Evolutionary conservation across 208 protist genomes (phyloP).

Genomic region (Acanthamoeba castellanii): DNA sequence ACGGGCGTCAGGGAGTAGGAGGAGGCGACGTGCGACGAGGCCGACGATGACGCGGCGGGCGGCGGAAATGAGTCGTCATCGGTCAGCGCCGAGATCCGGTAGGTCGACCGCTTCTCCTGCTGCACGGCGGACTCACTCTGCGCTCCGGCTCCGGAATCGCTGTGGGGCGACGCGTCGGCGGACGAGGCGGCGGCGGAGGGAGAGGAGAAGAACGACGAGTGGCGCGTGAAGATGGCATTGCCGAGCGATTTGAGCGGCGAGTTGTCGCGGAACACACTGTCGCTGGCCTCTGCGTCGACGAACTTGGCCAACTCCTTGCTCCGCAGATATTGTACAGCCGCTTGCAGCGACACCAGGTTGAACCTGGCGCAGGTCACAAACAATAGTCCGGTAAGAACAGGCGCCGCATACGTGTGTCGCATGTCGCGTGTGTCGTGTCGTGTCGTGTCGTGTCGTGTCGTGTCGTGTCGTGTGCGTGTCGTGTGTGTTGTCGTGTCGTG

Average conservation of each 20-base stretch:
- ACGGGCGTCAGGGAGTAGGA: not conserved
- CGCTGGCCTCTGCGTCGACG: not conserved
- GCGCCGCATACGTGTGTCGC: too few relatives aligned
- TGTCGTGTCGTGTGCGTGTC: too few relatives aligned
- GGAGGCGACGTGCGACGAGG: not conserved
- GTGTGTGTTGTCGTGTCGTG: too few relatives aligned
- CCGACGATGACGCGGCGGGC: not conserved
- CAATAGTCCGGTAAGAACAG: too few relatives aligned
- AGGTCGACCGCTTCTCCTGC: not conserved
- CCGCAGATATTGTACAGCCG: conserved; percentile 51
- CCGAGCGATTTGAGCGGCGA: conserved; percentile 24
- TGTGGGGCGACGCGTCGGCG: not conserved
- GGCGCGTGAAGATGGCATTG: not conserved
- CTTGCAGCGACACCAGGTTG: conserved; percentile 54
- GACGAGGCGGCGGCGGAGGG: not conserved
- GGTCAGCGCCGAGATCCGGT: not conserved
- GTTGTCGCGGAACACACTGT: not conserved
- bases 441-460: too few relatives aligned
- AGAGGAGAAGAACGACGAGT: not conserved
- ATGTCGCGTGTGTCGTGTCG: too few relatives aligned
- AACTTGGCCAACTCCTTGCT: conserved; percentile 52
- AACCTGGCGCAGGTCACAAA: not conserved
- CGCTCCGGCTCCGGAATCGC: not conserved
- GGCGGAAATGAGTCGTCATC: not conserved
- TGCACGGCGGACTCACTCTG: too few relatives aligned